Evolutionary conservation across 345 rosid species (phyloP).

Genomic region (Aquilaria sinensis): DNA sequence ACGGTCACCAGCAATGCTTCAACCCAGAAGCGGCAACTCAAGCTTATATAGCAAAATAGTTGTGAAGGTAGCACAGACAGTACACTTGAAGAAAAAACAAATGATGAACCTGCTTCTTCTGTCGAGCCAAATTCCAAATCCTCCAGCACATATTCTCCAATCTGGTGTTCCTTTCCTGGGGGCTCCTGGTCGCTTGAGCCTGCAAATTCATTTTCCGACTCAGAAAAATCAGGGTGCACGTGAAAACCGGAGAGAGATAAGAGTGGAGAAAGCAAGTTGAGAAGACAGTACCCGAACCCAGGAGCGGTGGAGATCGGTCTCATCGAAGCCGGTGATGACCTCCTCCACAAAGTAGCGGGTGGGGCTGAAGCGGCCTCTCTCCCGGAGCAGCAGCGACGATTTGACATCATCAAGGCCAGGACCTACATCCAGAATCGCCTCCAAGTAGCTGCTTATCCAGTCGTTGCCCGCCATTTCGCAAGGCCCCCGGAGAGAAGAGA

Average conservation of each 20-base stretch:
- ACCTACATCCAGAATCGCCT: constrained; percentile 97
- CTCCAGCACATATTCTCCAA: constrained; percentile 99
- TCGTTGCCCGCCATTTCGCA: constrained; percentile 92
- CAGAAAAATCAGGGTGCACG: background rate
- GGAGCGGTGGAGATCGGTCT: constrained; percentile 94
- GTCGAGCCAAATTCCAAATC: constrained; percentile 99
- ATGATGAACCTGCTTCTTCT: constrained; percentile 80
- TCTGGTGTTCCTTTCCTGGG: constrained; percentile 95
- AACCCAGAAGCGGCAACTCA: too few species aligned
- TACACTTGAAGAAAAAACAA: too few species aligned
- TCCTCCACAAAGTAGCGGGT: constrained; percentile 98
- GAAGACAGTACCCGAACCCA: constrained; percentile 51
- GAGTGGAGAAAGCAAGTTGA: background rate
- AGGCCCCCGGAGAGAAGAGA: background rate
- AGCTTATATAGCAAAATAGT: too few species aligned
- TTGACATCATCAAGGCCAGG: constrained; percentile 77
- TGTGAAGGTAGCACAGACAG: too few species aligned
- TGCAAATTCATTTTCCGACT: constrained; percentile 7
- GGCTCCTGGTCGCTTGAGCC: constrained; percentile 98
- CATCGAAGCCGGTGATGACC: constrained; percentile 94
- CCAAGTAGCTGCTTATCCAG: constrained; percentile 97
- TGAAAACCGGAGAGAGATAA: background rate
- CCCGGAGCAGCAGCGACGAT: constrained; percentile 79
- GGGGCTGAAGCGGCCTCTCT: constrained; percentile 94
- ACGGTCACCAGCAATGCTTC: too few species aligned